Evolutionary conservation across 116 monocot species (phyloP).

Genomic region (Trichopus zeylanicus): DNA sequence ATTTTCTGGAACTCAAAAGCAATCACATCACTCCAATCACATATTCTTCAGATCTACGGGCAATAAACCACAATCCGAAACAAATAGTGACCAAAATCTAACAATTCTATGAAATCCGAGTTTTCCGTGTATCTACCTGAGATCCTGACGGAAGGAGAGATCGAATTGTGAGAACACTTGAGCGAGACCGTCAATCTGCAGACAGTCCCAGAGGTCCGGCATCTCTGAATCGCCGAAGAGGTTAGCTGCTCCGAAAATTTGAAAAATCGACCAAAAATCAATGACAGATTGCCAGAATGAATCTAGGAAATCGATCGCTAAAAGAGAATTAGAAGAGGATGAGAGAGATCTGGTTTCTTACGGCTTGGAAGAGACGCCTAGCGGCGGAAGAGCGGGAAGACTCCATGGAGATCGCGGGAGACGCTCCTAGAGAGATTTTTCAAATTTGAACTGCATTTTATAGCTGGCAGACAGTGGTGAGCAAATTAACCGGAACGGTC

Average conservation of each 20-base stretch:
- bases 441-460: no score
- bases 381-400: background rate
- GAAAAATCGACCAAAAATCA: conserved; percentile 5
- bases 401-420: conserved; percentile 5
- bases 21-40: background rate
- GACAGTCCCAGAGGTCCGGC: conserved; percentile 45
- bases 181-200: conserved; percentile 62
- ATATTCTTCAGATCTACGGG: background rate
- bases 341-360: background rate
- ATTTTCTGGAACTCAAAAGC: background rate
- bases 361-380: conserved; percentile 8
- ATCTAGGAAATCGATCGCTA: background rate
- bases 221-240: conserved; percentile 52
- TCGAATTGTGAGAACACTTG: conserved; percentile 22
- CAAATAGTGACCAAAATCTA: background rate
- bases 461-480: no score
- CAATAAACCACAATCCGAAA: background rate
- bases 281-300: background rate
- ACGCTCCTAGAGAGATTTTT: no score
- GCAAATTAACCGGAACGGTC: no score
- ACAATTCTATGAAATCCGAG: background rate
- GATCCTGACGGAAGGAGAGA: conserved; percentile 31
- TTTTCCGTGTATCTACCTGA: conserved; percentile 30
- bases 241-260: conserved; percentile 29
- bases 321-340: background rate